A percentile compares a stretch with the other conserved stretches of the same genome.
These are phyloP conservation scores for Dryas alaskensis DNA, from an alignment of 306 rosid species.

Conservation along the genomic window DNA sequence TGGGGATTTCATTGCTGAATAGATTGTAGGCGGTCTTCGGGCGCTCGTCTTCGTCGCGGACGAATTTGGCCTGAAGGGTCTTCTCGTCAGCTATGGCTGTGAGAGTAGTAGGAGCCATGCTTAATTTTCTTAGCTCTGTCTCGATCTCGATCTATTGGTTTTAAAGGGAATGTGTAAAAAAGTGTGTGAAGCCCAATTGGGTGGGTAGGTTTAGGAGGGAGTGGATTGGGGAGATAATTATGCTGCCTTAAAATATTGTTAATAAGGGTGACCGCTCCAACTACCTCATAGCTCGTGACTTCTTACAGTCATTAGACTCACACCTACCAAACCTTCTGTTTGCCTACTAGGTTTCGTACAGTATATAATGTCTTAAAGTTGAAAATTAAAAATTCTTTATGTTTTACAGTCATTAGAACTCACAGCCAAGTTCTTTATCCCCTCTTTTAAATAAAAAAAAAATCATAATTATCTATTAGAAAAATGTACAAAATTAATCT, in stretches of 20 bases:
- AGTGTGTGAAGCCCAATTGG: too few species aligned
- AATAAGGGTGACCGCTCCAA: slow-evolving; percentile 18
- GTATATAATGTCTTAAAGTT: too few species aligned
- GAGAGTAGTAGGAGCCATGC: slow-evolving; percentile 45
- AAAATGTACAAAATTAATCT: too few species aligned
- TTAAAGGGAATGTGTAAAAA: neutral
- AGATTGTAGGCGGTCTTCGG: slow-evolving; percentile 75
- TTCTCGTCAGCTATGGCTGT: slow-evolving; percentile 51
- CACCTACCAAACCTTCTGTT: slow-evolving; percentile 8
- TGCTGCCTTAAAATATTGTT: too few species aligned
- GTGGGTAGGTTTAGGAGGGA: too few species aligned
- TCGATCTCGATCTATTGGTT: neutral
- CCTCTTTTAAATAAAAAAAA: too few species aligned
- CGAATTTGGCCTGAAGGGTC: slow-evolving; percentile 48
- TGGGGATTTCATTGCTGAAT: slow-evolving; percentile 70
- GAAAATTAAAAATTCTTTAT: too few species aligned
- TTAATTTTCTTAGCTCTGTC: neutral
- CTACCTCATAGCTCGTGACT: slow-evolving; percentile 19
- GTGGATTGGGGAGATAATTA: too few species aligned
- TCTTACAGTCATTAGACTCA: neutral
- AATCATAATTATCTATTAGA: too few species aligned
- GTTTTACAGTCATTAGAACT: too few species aligned
- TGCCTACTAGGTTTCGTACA: neutral
- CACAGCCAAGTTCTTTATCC: too few species aligned
- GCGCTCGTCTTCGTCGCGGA: slow-evolving; percentile 83